These are phyloP conservation scores for Trichocomaceae sp. DNA, from an alignment of 2,329 filamentous ascomycete genomes.

Conservation along the genomic window DNA sequence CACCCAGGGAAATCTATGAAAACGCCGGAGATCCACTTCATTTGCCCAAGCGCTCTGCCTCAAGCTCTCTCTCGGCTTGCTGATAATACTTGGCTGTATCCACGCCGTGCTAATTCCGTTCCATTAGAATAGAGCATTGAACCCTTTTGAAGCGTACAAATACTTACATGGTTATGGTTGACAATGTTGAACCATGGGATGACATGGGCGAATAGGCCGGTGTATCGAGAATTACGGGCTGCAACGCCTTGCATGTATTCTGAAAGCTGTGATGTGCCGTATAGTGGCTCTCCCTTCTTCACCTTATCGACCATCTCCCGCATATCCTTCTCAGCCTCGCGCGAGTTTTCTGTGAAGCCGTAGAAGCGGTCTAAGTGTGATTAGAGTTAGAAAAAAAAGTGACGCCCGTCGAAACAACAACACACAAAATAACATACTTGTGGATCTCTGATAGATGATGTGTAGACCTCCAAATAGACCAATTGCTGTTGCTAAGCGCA, in stretches of 20 bases:
- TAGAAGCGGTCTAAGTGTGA: constrained; percentile 76
- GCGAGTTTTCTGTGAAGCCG: constrained; percentile 83
- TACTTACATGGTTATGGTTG: constrained; percentile 70
- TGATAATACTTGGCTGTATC: constrained; percentile 98
- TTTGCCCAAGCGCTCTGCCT: constrained; percentile 58
- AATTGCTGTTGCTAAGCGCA: constrained; percentile 70
- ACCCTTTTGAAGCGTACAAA: neutral
- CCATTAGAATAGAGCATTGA: constrained; percentile 12
- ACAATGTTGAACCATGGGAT: constrained; percentile 98
- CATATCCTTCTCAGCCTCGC: constrained; percentile 95
- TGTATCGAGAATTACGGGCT: constrained; percentile 85
- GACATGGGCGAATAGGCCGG: constrained; percentile 72
- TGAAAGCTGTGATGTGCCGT: constrained; percentile 70
- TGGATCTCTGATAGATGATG: constrained; percentile 76
- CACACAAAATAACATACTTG: constrained; percentile 54
- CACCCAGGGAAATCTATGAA: constrained; percentile 16
- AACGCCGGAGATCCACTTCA: constrained; percentile 14
- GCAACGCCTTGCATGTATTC: constrained; percentile 93
- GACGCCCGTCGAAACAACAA: neutral
- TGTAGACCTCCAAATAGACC: constrained; percentile 73
- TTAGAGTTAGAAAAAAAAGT: neutral
- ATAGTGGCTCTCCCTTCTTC: constrained; percentile 83
- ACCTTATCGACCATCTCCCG: constrained; percentile 95
- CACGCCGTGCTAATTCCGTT: constrained; percentile 67
- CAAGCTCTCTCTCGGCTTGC: constrained; percentile 88